Base-by-base conservation (phyloP, 1,284 basidiomycete genomes). In the Ustilago hordei region DNA sequence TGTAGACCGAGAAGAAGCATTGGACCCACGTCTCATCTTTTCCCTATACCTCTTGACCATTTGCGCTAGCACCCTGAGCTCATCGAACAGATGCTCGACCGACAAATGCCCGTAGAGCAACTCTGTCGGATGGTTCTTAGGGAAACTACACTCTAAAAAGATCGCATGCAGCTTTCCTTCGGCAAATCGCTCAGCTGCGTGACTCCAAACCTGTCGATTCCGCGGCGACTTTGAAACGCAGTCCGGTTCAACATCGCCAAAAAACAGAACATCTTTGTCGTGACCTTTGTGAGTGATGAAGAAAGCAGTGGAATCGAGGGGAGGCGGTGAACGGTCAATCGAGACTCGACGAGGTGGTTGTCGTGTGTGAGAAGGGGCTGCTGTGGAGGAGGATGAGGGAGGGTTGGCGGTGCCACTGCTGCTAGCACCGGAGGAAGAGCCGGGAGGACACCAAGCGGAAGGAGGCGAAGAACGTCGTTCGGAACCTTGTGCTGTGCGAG, bases 221-320 rank as follows among this genome's bases (percentile, higher is more conserved):
- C 75, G 61, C n/a, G 73, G 79, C 11, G 61, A 61, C 31, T 71
- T 72, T 6, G 78, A 78, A 7, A 85, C 67, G 45, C 75, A 70
- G 60, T 85, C 83, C 2, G 83, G 82, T 58, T 85, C 84, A 3
- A 85, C 84, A 63, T 85, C 84, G 36, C 84, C 84, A 55, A 85
- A 78, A 67, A 85, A 84, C 53, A 85, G 75, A 19, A 84, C 81
- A 48, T 84, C 82, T 34, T 66, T 69, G 57, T 82, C 82, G 35
- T 78, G 77, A 8, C 57, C 59, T 28, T 62, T 73, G 75, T 85
- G 79, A 4, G 76, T 83, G 71, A 85, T 80, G 61, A 83, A 81
- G 48, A 83, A 85, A 0, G 82, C 82, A 1, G 84, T 85, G 23
- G 78, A 81, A 45, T 83, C 81, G 41, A 83, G 70, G 48, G 78